Evolutionary conservation across 2,329 filamentous ascomycete species (phyloP), one percentile per base, ranked within the genome.

Genomic region (Pseudogymnoascus sp.): DNA sequence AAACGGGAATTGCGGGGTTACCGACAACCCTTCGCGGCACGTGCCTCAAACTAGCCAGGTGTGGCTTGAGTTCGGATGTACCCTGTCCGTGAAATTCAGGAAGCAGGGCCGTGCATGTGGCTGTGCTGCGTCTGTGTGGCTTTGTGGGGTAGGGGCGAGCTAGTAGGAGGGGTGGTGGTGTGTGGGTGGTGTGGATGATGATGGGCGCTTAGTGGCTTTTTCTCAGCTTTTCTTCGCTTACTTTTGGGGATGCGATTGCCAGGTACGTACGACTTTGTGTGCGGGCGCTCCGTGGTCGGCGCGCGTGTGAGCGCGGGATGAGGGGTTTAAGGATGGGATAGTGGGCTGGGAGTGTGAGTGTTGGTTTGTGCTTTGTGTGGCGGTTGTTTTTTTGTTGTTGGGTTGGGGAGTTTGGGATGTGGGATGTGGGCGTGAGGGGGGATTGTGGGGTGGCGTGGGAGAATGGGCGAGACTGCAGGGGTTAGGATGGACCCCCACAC

Each of bases 381-480:
- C 8, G 43, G 22, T n/a, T 28, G 41, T 43, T 22, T 7, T 6
- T 22, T 16, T 16, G 2, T 33, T 33, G 41, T 25, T 47, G 41
- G 39, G 9, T 37, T 38, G 37, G 37, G n/a, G n/a, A 38, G 41
- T 8, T 33, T 30, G 28, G 28, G 28, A 30, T 43, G 39, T 20
- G 41, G 39, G 38, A 43, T 22, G 39, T 11, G 20, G 20, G 38
- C 20, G 20, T 22, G 20, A 22, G 20, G n/a, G 18, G 4, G 38
- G 25, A 8, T 47, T 47, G 41, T 47, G 41, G 41, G 41, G 41
- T 47, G 41, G 41, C 41, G 41, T 47, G 43, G 43, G 43, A 50
- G 43, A 30, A 50, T 28, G 22, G 43, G 43, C 43, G 22, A 30
- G 43, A 30, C 25, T 50, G 22, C 43, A 50, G 43, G 43, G 43